phyloP scores from a whole-genome alignment of 108 stramenopile genomes.

The Nitzschia sp. region DNA sequence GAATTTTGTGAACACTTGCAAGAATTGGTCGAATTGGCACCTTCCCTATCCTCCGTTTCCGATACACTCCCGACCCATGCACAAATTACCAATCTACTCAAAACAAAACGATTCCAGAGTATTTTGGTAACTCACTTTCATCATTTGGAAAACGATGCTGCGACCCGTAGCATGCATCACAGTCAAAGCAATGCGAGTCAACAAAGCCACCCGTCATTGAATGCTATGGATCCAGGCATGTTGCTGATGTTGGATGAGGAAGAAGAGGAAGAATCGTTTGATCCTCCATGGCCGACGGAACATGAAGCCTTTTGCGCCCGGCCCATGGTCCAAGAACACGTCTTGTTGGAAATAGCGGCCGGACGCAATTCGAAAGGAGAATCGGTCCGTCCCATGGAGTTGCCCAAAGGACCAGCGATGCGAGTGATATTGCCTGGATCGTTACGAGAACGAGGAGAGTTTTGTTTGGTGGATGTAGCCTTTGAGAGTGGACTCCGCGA shows the following conservation, averaged over 20 bases:
- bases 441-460: slow-evolving; percentile 51
- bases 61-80: slow-evolving; percentile 19
- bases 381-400: slow-evolving; percentile 5
- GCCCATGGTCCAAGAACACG: slow-evolving; percentile 30
- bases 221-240: no score
- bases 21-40: slow-evolving; percentile 22
- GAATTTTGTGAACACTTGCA: slow-evolving; percentile 22
- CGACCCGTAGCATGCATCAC: no score
- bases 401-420: slow-evolving; percentile 24
- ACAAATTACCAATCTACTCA: slow-evolving; percentile 7
- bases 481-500: slow-evolving; percentile 12
- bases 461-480: slow-evolving; percentile 44
- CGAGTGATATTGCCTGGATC: slow-evolving; percentile 50
- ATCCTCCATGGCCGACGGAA: slow-evolving; percentile 27
- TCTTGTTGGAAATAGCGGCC: slow-evolving; percentile 45
- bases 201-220: no score
- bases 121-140: slow-evolving; percentile 47
- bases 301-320: slow-evolving; percentile 28
- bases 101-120: slow-evolving; percentile 29
- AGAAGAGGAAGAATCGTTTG: slow-evolving; percentile 28
- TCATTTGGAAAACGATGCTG: slow-evolving; percentile 15
- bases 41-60: slow-evolving; percentile 11
- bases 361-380: slow-evolving; percentile 11
- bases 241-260: neutral
- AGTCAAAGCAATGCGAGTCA: no score